These are phyloP conservation scores for Vanrija humicola DNA, from an alignment of 1,284 basidiomycete genomes.

Conservation along the genomic window DNA sequence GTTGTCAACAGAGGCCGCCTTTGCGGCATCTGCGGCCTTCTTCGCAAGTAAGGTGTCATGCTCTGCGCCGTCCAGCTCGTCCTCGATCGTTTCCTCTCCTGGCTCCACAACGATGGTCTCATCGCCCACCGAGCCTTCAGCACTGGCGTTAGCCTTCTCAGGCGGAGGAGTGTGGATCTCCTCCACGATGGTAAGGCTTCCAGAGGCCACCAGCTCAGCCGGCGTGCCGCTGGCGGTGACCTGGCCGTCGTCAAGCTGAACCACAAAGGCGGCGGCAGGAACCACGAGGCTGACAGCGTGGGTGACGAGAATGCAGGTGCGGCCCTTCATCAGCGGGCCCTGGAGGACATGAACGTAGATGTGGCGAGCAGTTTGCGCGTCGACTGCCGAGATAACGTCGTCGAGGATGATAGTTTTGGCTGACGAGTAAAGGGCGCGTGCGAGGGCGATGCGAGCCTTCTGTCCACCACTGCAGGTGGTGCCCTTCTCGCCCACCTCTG, in stretches of 20 bases:
- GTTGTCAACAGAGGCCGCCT: slow-evolving; percentile 21
- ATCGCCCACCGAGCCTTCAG: slow-evolving; percentile 8
- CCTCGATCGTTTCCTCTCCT: slow-evolving; percentile 28
- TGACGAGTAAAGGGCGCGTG: slow-evolving; percentile 45
- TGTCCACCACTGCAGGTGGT: slow-evolving; percentile 52
- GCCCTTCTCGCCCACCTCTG: slow-evolving; percentile 58
- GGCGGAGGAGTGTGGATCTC: slow-evolving; percentile 7
- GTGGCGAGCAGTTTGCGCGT: slow-evolving; percentile 51
- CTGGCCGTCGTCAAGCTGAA: slow-evolving; percentile 42
- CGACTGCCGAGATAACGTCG: slow-evolving; percentile 48
- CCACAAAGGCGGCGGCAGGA: slow-evolving; percentile 48
- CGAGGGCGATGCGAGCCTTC: slow-evolving; percentile 47
- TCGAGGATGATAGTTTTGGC: slow-evolving; percentile 47
- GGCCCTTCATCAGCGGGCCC: slow-evolving; percentile 45
- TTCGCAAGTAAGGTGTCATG: slow-evolving; percentile 56
- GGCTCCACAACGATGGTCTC: not conserved
- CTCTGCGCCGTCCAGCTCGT: slow-evolving; percentile 58
- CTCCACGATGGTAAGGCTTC: slow-evolving; percentile 23
- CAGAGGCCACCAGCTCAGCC: slow-evolving; percentile 24
- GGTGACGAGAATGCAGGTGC: slow-evolving; percentile 54
- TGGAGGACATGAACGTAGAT: slow-evolving; percentile 39
- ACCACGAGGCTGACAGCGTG: slow-evolving; percentile 54
- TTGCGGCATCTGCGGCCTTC: slow-evolving; percentile 32
- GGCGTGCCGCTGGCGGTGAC: slow-evolving; percentile 41
- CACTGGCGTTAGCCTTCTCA: not conserved